These are phyloP conservation scores for Colletotrichum cordylinicola DNA, from an alignment of 2,329 filamentous ascomycete species.

Conservation along the genomic window DNA sequence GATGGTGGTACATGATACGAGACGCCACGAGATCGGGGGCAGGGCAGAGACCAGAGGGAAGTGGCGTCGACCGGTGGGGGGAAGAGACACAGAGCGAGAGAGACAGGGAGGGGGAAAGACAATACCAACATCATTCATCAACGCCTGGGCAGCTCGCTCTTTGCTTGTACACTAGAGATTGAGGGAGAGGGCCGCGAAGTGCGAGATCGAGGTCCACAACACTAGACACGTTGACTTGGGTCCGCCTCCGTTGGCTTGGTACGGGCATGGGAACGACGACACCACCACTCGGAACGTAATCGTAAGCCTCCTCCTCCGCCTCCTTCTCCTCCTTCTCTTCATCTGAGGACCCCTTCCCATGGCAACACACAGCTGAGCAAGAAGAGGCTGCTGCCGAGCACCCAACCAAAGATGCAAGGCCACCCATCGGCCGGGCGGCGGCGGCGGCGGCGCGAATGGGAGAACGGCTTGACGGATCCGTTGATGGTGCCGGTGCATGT, in stretches of 20 bases:
- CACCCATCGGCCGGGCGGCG: not conserved
- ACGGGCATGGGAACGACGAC: not conserved
- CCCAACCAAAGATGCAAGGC: not conserved
- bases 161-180: not conserved
- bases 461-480: not conserved
- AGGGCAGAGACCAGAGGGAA: not conserved
- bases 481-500: not conserved
- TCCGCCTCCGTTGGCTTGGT: not conserved
- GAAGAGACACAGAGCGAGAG: not conserved
- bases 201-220: not conserved
- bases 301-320: not conserved
- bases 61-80: constrained; percentile 3
- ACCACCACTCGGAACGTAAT: not conserved
- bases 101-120: not conserved
- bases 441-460: not conserved
- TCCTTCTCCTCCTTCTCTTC: not conserved
- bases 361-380: not conserved
- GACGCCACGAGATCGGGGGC: not conserved
- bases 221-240: not conserved
- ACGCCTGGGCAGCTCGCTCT: not conserved
- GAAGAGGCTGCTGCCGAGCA: not conserved
- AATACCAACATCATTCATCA: not conserved
- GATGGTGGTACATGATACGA: constrained; percentile 2
- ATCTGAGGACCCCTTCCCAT: not conserved
- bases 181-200: not conserved